Conservation (phyloP, 1,284 basidiomycete genomes). For the Apiotrichum gamsii region DNA sequence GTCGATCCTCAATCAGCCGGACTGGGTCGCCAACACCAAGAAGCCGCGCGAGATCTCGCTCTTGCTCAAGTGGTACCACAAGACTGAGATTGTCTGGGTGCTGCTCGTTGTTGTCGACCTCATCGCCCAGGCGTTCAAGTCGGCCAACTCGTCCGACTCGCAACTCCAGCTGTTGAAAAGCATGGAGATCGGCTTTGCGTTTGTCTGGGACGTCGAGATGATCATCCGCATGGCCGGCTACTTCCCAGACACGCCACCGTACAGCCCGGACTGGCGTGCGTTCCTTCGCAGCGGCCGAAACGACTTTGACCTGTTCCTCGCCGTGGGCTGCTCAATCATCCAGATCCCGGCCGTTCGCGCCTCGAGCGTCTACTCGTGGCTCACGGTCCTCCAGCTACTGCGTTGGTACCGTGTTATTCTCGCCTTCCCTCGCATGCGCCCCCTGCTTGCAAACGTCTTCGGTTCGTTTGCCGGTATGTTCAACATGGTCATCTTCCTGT, state of each 20-base stretch:
- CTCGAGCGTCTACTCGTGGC: conserved; percentile 73
- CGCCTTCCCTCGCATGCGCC: conserved; percentile 41
- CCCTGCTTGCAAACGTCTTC: conserved; percentile 68
- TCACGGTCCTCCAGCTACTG: conserved; percentile 80
- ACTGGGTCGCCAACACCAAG: conserved; percentile 31
- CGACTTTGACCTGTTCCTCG: conserved; percentile 74
- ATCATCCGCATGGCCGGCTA: conserved; percentile 64
- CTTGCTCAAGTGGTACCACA: conserved; percentile 33
- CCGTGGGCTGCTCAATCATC: conserved; percentile 69
- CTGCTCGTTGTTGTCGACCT: conserved; percentile 62
- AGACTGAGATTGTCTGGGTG: conserved; percentile 65
- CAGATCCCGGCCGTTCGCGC: conserved; percentile 73
- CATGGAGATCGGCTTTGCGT: conserved; percentile 71
- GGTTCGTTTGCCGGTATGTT: conserved; percentile 85
- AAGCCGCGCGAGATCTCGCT: conserved; percentile 23
- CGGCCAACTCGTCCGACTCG: conserved; percentile 53
- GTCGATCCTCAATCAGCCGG: conserved; percentile 45
- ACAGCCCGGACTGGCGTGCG: conserved; percentile 72
- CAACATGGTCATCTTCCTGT: conserved; percentile 90
- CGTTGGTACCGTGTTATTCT: conserved; percentile 93
- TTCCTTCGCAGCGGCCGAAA: conserved; percentile 69
- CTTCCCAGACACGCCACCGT: conserved; percentile 60
- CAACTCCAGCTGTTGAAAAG: conserved; percentile 53
- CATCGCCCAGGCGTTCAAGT: conserved; percentile 69
- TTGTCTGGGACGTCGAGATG: conserved; percentile 86